These are phyloP conservation scores for Agaricus bisporus DNA, from an alignment of 768 basidiomycete genomes.

Conservation along the genomic window DNA sequence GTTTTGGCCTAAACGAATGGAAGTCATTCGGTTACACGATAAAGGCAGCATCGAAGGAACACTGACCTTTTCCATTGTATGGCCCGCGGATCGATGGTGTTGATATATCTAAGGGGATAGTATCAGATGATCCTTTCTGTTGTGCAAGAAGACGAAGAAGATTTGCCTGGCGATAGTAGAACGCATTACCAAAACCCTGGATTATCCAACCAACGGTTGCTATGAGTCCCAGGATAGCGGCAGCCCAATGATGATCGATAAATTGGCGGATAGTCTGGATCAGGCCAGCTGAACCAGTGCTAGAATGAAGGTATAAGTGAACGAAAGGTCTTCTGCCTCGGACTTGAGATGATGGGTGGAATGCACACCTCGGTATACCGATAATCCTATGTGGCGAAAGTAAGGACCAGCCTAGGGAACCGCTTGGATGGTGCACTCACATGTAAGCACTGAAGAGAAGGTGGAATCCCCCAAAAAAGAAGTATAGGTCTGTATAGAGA, in stretches of 20 bases:
- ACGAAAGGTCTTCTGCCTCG: conserved; percentile 25
- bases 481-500: conserved; percentile 73
- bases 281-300: conserved; percentile 92
- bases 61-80: conserved; percentile 79
- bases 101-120: conserved; percentile 20
- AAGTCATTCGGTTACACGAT: conserved; percentile 8
- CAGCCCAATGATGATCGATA: conserved; percentile 60
- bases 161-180: conserved; percentile 72
- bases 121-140: conserved; percentile 9
- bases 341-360: conserved; percentile 17
- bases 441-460: conserved; percentile 89
- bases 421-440: conserved; percentile 37
- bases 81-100: conserved; percentile 71
- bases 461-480: conserved; percentile 96
- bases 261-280: conserved; percentile 90
- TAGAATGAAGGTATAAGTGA: conserved; percentile 24
- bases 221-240: conserved; percentile 76
- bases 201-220: conserved; percentile 84
- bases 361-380: conserved; percentile 75
- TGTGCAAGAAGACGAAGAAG: conserved; percentile 4
- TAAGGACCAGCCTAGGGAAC: conserved; percentile 23
- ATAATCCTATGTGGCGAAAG: conserved; percentile 64
- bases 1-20: conserved; percentile 58
- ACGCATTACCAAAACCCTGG: conserved; percentile 78
- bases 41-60: background rate